Percentiles rank a stretch among this genome's conserved stretches.
Conservation (phyloP, 352 stramenopile species). For the Phytophthora litchii region DNA sequence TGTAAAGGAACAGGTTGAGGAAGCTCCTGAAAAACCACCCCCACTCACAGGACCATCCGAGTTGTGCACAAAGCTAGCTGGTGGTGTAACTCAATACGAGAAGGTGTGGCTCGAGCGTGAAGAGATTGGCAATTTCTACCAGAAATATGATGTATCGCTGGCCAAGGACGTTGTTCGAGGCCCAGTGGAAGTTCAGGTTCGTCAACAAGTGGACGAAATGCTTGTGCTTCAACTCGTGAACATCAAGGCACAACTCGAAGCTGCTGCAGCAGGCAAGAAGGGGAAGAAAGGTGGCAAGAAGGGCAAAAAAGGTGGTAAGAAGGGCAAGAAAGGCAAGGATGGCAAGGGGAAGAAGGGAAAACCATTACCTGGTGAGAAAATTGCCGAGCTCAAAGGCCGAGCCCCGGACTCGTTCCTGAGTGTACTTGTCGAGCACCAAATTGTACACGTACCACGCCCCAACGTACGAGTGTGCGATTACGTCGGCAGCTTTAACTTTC, state of each 20-base stretch:
- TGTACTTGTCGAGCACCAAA: constrained; percentile 88
- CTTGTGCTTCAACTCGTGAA: constrained; percentile 94
- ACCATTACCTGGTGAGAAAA: constrained; percentile 90
- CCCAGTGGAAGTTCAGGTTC: constrained; percentile 87
- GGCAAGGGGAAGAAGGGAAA: constrained; percentile 72
- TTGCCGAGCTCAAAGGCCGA: constrained; percentile 91
- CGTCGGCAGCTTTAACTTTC: constrained; percentile 92
- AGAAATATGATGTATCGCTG: constrained; percentile 93
- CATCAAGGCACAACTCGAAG: constrained; percentile 91
- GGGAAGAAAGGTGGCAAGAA: constrained; percentile 53
- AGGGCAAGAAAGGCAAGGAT: constrained; percentile 54
- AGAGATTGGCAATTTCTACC: constrained; percentile 91
- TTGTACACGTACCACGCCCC: constrained; percentile 72
- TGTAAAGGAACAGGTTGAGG: constrained; percentile 54
- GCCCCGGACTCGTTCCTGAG: constrained; percentile 90
- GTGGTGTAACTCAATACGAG: constrained; percentile 73
- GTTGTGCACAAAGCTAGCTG: constrained; percentile 79
- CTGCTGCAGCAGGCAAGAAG: constrained; percentile 74
- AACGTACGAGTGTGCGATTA: constrained; percentile 75
- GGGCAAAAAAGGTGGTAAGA: constrained; percentile 62
- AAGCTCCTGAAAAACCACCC: constrained; percentile 79
- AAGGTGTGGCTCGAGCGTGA: constrained; percentile 89
- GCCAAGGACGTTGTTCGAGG: constrained; percentile 91
- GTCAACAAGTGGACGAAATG: constrained; percentile 93
- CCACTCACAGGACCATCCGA: constrained; percentile 88